Conservation (phyloP, 805 yeast genomes). For the Saccharomyces jurei region DNA sequence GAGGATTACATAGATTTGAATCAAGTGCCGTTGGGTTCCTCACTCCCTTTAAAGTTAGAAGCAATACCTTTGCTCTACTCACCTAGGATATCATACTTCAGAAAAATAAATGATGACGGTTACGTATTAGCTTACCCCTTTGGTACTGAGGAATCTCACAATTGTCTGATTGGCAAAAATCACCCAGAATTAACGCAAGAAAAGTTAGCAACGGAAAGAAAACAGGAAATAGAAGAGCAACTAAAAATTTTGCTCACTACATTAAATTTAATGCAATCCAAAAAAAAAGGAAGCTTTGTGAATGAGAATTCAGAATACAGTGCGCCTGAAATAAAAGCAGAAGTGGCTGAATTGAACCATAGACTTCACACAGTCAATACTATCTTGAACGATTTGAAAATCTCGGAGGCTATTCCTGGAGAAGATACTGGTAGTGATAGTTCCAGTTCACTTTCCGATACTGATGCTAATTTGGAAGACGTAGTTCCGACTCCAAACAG, state of each 20-base stretch:
- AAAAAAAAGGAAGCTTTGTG: not conserved
- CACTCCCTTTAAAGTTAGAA: conserved; percentile 35
- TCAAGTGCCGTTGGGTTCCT: conserved; percentile 34
- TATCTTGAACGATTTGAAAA: conserved; percentile 26
- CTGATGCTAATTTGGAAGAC: conserved; percentile 7
- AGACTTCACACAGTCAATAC: conserved; percentile 26
- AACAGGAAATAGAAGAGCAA: conserved; percentile 34
- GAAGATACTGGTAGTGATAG: conserved; percentile 6
- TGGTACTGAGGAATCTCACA: conserved; percentile 48
- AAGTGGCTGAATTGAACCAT: conserved; percentile 29
- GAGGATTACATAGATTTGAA: conserved; percentile 74
- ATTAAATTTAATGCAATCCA: conserved; percentile 5
- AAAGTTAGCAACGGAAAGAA: conserved; percentile 35
- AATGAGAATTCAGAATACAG: conserved; percentile 12
- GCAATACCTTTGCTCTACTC: conserved; percentile 42
- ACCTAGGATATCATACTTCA: conserved; percentile 53
- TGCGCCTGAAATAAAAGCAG: conserved; percentile 11
- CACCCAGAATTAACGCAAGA: conserved; percentile 52
- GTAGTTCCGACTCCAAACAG: conserved; percentile 3
- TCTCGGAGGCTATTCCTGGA: conserved; percentile 19
- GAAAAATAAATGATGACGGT: conserved; percentile 41
- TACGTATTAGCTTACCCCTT: conserved; percentile 46
- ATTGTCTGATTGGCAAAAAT: conserved; percentile 43
- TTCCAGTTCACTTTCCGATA: not conserved
- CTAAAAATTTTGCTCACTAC: conserved; percentile 19